phyloP scores from a whole-genome alignment of 2,329 filamentous ascomycete genomes.

The Aspergillus sp. region DNA sequence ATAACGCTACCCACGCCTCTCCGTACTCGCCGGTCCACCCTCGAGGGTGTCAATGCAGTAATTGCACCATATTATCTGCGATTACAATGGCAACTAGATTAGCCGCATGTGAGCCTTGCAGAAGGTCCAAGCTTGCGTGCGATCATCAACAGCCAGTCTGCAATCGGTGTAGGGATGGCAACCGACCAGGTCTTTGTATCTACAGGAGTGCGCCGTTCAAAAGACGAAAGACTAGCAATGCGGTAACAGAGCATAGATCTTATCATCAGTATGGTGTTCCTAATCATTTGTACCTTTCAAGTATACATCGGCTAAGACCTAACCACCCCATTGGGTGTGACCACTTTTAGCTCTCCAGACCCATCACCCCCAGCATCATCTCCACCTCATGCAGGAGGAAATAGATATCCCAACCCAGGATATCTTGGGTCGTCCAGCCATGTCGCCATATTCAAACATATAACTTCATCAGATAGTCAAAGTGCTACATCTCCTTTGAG shows the following conservation, averaged over 20 bases:
- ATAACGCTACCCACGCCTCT: too few species aligned
- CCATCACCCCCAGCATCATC: constrained; percentile 5
- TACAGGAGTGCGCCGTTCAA: not conserved
- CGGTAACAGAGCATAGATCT: too few species aligned
- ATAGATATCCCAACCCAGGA: constrained; percentile 32
- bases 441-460: constrained; percentile 32
- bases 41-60: too few species aligned
- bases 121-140: constrained; percentile 7
- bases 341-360: too few species aligned
- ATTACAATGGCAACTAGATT: too few species aligned
- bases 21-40: too few species aligned
- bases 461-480: constrained; percentile 13
- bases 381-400: not conserved
- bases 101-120: constrained; percentile 7
- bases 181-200: constrained; percentile 17
- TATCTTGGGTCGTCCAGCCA: constrained; percentile 32
- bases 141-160: constrained; percentile 8
- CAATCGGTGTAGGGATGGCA: not conserved
- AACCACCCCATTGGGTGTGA: too few species aligned
- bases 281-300: too few species aligned
- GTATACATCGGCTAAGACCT: too few species aligned
- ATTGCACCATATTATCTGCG: too few species aligned
- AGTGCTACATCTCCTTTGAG: constrained; percentile 16
- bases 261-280: too few species aligned
- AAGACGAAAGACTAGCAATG: not conserved